A percentile compares a stretch with the other conserved stretches of the same genome.
These are phyloP conservation scores for Irineochytrium annulatum DNA, from an alignment of 192 early-diverging fungal genomes.

Conservation along the genomic window DNA sequence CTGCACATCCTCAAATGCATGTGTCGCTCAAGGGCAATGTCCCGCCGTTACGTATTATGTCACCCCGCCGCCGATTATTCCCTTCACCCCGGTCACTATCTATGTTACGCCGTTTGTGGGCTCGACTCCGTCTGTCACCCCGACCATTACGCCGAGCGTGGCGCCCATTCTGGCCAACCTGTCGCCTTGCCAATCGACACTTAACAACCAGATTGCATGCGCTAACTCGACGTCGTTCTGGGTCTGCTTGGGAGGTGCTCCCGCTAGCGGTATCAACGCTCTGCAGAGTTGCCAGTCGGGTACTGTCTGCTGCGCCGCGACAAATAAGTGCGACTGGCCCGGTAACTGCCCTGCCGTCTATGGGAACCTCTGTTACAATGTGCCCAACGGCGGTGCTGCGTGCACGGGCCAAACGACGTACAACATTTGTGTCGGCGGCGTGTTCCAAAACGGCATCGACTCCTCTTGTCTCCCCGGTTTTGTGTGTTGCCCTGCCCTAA, in stretches of 20 bases:
- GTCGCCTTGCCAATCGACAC: not conserved
- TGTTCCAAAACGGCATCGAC: not conserved
- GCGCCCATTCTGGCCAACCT: not conserved
- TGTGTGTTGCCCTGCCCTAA: not conserved
- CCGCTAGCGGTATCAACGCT: not conserved
- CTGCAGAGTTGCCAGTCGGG: not conserved
- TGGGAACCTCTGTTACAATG: not conserved
- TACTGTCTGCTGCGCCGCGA: conserved; percentile 19
- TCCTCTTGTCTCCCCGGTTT: not conserved
- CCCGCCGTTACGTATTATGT: not conserved
- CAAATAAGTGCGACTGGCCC: conserved; percentile 6
- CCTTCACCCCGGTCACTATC: not conserved
- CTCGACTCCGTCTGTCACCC: too few relatives aligned
- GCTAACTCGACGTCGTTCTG: not conserved
- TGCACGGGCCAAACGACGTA: not conserved
- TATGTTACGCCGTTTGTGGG: not conserved
- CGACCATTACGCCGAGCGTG: too few relatives aligned
- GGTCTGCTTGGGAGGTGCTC: conserved; percentile 3
- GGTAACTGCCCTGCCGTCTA: not conserved
- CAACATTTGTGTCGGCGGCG: conserved; percentile 4
- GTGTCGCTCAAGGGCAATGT: not conserved
- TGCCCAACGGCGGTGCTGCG: not conserved
- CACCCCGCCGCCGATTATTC: not conserved
- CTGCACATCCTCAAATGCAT: not conserved
- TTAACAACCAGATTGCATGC: conserved; percentile 2